Evolutionary conservation across 176 grass and related monocot species (phyloP), one percentile per base, ranked within the genome.

Genomic region (Phragmites australis): DNA sequence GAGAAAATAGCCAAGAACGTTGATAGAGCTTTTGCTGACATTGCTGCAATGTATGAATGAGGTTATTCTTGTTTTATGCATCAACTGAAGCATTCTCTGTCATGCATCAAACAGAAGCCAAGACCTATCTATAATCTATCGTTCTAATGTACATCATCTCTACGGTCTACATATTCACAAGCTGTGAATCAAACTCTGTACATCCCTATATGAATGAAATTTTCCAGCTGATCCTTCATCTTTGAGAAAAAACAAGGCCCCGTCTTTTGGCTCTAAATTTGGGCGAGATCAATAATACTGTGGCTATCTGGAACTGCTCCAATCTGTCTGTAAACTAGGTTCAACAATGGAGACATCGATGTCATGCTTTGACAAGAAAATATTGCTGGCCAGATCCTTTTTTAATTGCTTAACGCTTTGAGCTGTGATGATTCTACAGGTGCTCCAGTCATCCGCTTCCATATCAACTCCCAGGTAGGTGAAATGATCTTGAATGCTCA

Each of bases 391-490:
- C 39, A 87, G 70, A 26, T 97, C 89, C 41, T 69, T 72, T 51
- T 18, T 75, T 68, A 88, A 82, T 42, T 53, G 80, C 58, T n/a
- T 49, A 29, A 81, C 37, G 1, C 75, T 84, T 55, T 84, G 34
- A 1, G 51, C 82, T 65, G 72, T 83, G 64, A 97, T 88, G 65
- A 97, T 97, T 76, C 87, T 90, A 27, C 94, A 94, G 42, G 91
- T 88, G 91, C 91, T 89, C 89, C 91, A 97, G 74, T 89, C 87
- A 0, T 97, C 91, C 7, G 94, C 89, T 81, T 88, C 63, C 91
- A 97, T 92, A 34, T 86, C 76, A 0, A 94, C 75, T 69, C 91
- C 87, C 18, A 93, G 89, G 79, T 94, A 97, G 34, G 68, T 89
- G 51, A 93, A 88, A 78, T 97, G 94, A 76, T 97, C 94, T 23